Evolutionary conservation across 2,329 filamentous ascomycete species (phyloP).

Genomic region (Aureobasidium lini): DNA sequence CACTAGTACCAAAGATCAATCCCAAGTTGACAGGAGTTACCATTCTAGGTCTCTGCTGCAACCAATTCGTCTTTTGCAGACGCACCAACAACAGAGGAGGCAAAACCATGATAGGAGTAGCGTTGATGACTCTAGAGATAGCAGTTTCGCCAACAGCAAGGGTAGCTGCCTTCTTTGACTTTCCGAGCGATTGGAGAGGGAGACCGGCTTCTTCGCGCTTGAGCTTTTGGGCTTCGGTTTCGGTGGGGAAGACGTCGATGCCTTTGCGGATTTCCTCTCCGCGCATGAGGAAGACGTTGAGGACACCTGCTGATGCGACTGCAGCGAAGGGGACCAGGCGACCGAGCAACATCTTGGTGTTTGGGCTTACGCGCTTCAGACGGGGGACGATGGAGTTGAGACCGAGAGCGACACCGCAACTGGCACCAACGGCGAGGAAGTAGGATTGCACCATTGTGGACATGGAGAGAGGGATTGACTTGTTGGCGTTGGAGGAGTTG

Average conservation of each 20-base stretch:
- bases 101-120: conserved; percentile 93
- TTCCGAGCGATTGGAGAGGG: conserved; percentile 57
- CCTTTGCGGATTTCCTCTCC: conserved; percentile 88
- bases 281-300: conserved; percentile 98
- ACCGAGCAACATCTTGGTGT: conserved; percentile 66
- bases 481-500: conserved; percentile 97
- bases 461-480: conserved; percentile 79
- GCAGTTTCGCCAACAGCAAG: conserved; percentile 91
- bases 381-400: conserved; percentile 85
- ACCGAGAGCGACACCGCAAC: conserved; percentile 86
- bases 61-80: conserved; percentile 76
- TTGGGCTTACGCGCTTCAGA: conserved; percentile 66
- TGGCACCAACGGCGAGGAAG: conserved; percentile 82
- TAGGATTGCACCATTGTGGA: conserved; percentile 83
- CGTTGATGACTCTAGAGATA: conserved; percentile 82
- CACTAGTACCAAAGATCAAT: conserved; percentile 77
- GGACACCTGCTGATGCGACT: conserved; percentile 78
- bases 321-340: conserved; percentile 95
- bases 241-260: conserved; percentile 84
- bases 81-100: conserved; percentile 79
- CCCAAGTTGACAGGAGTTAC: conserved; percentile 78
- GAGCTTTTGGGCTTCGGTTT: conserved; percentile 61
- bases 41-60: conserved; percentile 67
- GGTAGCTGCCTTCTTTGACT: conserved; percentile 78
- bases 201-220: conserved; percentile 32